Evolutionary conservation across 176 grass and related monocot genomes (phyloP), one percentile per base, ranked within the genome.

Genomic region (Ampelocalamus luodianensis): DNA sequence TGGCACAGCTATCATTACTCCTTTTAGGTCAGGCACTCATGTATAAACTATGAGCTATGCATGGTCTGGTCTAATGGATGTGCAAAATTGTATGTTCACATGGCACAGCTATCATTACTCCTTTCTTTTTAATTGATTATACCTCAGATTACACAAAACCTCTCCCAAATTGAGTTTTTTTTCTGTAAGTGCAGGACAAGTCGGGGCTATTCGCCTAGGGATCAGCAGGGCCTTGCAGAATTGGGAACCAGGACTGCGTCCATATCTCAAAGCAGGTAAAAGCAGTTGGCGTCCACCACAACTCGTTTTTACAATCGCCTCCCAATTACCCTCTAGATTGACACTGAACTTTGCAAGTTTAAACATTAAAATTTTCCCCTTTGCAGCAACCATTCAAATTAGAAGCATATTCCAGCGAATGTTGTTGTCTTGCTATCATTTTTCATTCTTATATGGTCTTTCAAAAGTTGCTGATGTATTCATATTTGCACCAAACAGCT

Each of bases 211-310:
- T 58, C 93, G 93, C 45, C 79, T 99, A 71, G 96, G 96, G 24
- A 94, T 99, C 68, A 99, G 96, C 56, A 94, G 93, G 79, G 93
- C 96, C 42, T 91, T 99, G 78, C 91, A 99, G 84, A 96, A 96
- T 51, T 96, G 87, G 80, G 96, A 99, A 88, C 93, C 96, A 81
- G 96, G 93, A 39, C 36, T 84, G 10, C 91, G 90, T 62, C 90
- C 96, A 48, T 87, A 94, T 74, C 93, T 99, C 53, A 99, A 99
- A 99, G 83, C 93, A 85, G 96, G 96, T 99, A 94, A 88, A 74
- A 17, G 26, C 15, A 50, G 22, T 74, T 59, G 48, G 59, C 5
- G 24, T 55, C 10, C 55, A 50, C 18, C 13, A 44, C 23, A 18
- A 24, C 13, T 81, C 26, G 8, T 58, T 78, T 46, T 60, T 60